Percentiles rank a stretch among this genome's conserved stretches.
phyloP scores from a whole-genome alignment of 805 yeast species.

The Yarrowia keelungensis region DNA sequence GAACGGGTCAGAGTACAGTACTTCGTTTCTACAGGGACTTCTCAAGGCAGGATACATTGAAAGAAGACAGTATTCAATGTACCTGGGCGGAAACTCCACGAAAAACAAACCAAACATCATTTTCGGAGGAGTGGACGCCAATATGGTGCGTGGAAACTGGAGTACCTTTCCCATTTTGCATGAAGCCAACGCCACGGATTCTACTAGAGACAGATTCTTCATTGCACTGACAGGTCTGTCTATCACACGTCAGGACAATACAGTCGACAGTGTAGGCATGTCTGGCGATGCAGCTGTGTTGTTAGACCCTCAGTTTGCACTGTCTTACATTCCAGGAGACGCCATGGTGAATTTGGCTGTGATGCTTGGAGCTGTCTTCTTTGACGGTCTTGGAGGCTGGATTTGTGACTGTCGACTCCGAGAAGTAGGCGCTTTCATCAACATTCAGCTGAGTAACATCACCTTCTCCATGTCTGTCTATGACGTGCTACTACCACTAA shows the following conservation, averaged over 20 bases:
- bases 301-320: conserved; percentile 19
- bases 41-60: conserved; percentile 18
- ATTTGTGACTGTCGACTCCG: conserved; percentile 12
- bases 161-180: conserved; percentile 31
- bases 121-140: conserved; percentile 34
- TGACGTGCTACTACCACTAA: conserved; percentile 25
- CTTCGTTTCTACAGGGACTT: conserved; percentile 16
- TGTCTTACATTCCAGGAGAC: conserved; percentile 24
- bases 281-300: conserved; percentile 16
- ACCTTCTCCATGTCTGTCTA: conserved; percentile 36
- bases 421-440: conserved; percentile 22
- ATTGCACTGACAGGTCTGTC: conserved; percentile 33
- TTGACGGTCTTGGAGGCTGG: conserved; percentile 31
- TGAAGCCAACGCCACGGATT: conserved; percentile 1
- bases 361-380: conserved; percentile 25
- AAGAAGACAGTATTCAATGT: conserved; percentile 10
- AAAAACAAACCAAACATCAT: conserved; percentile 13
- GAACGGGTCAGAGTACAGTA: conserved; percentile 5
- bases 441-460: conserved; percentile 25
- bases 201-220: neutral
- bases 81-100: conserved; percentile 22
- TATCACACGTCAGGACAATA: conserved; percentile 8
- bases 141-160: conserved; percentile 31
- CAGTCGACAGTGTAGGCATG: conserved; percentile 18
- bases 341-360: conserved; percentile 29